phyloP scores from a whole-genome alignment of 139 green algal genomes.

The Volvox africanus region DNA sequence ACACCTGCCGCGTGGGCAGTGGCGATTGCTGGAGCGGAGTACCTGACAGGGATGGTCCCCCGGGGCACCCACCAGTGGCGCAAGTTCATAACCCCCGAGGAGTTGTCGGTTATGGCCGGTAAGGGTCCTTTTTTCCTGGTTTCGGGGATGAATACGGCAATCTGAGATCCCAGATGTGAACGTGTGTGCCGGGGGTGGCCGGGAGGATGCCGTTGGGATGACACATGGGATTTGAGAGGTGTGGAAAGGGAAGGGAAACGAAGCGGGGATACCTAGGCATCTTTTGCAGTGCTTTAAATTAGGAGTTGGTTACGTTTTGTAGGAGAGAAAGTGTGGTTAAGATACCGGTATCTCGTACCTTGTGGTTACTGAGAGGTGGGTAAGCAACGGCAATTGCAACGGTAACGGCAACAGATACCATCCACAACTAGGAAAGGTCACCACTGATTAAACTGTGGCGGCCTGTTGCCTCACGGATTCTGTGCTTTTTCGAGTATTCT shows the following conservation, averaged over 20 bases:
- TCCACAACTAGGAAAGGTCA: no score
- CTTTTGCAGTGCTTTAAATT: background rate
- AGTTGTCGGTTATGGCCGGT: conserved; percentile 76
- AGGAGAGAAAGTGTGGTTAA: no score
- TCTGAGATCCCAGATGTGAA: background rate
- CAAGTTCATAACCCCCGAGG: conserved; percentile 93
- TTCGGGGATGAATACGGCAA: background rate
- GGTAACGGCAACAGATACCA: no score
- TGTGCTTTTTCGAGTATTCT: no score
- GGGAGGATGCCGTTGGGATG: background rate
- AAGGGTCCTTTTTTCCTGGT: background rate
- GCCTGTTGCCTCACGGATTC: no score
- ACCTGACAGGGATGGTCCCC: conserved; percentile 77
- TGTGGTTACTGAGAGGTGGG: no score
- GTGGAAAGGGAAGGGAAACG: background rate
- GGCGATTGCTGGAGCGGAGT: conserved; percentile 90
- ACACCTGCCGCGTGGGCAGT: conserved; percentile 83
- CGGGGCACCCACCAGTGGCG: conserved; percentile 32
- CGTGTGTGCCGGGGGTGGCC: background rate
- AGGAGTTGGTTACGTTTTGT: no score
- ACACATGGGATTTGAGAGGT: background rate
- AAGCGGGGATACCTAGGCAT: background rate
- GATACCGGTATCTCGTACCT: no score
- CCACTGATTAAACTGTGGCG: no score
- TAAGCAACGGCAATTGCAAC: no score